Conservation (phyloP, 768 basidiomycete species). For the Exidia glandulosa region DNA sequence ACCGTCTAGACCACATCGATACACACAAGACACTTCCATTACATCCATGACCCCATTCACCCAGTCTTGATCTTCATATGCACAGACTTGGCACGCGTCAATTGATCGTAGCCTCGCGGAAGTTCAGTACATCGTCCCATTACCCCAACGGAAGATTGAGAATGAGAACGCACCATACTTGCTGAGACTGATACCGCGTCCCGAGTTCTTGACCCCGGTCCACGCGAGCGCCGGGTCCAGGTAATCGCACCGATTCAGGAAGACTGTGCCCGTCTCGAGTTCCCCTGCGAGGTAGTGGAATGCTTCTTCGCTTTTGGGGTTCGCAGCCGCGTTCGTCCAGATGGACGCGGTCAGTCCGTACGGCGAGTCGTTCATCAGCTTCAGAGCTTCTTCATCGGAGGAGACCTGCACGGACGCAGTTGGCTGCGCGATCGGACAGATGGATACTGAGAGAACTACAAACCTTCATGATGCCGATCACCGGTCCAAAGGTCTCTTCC, state of each 20-base stretch:
- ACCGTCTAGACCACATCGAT: no score
- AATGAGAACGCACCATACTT: slow-evolving; percentile 58
- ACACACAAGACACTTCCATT: no score
- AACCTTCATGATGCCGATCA: slow-evolving; percentile 89
- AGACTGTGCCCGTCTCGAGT: slow-evolving; percentile 86
- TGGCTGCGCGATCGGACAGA: not conserved
- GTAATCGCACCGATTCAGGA: slow-evolving; percentile 85
- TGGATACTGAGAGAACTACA: slow-evolving; percentile 4
- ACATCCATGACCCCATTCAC: no score
- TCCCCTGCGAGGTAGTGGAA: slow-evolving; percentile 61
- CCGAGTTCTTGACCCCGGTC: slow-evolving; percentile 91
- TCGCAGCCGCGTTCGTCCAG: slow-evolving; percentile 69
- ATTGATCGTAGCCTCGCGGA: slow-evolving; percentile 73
- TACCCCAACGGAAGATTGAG: not conserved
- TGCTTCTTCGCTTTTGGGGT: slow-evolving; percentile 49
- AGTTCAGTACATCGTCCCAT: not conserved
- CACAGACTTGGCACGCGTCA: slow-evolving; percentile 70
- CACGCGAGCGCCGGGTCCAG: slow-evolving; percentile 90
- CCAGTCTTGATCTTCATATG: slow-evolving; percentile 69
- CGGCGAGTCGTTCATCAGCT: slow-evolving; percentile 90
- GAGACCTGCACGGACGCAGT: slow-evolving; percentile 38
- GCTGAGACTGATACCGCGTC: slow-evolving; percentile 82
- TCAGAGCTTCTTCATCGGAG: slow-evolving; percentile 78
- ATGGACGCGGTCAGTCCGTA: slow-evolving; percentile 92
- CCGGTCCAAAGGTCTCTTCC: slow-evolving; percentile 90